These are phyloP conservation scores for Pholiota molesta DNA, from an alignment of 768 basidiomycete genomes.

Conservation along the genomic window DNA sequence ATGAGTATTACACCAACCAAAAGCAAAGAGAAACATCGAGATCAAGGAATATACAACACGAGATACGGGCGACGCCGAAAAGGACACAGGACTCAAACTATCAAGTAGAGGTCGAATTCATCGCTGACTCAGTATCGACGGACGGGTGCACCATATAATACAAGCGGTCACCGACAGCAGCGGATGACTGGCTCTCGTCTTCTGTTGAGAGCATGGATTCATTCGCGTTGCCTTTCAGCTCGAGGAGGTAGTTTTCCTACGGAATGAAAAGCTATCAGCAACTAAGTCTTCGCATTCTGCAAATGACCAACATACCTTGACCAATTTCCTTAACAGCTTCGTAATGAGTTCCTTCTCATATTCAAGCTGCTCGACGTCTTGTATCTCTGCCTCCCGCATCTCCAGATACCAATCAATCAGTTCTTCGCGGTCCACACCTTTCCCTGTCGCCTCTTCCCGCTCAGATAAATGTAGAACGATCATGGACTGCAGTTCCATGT, in stretches of 20 bases:
- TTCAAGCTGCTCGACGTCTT: slow-evolving; percentile 85
- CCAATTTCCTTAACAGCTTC: slow-evolving; percentile 87
- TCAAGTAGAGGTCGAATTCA: slow-evolving; percentile 36
- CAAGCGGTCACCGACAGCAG: slow-evolving; percentile 59
- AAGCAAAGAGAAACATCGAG: background rate
- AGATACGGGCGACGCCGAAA: background rate
- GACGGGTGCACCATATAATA: slow-evolving; percentile 92
- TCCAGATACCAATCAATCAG: slow-evolving; percentile 98
- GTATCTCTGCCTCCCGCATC: slow-evolving; percentile 79
- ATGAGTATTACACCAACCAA: background rate
- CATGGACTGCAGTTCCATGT: slow-evolving; percentile 86
- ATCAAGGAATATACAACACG: background rate
- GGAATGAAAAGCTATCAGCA: slow-evolving; percentile 5
- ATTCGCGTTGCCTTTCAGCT: slow-evolving; percentile 81
- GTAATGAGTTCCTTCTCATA: slow-evolving; percentile 88
- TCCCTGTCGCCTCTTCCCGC: slow-evolving; percentile 73
- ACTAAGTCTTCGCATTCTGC: background rate
- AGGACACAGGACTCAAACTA: slow-evolving; percentile 11
- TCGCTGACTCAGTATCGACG: slow-evolving; percentile 72
- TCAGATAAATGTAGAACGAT: slow-evolving; percentile 82
- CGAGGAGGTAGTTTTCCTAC: slow-evolving; percentile 85
- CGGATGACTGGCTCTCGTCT: slow-evolving; percentile 58
- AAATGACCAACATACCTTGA: slow-evolving; percentile 65
- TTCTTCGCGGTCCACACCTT: slow-evolving; percentile 86
- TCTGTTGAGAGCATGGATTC: slow-evolving; percentile 73